A percentile compares a stretch with the other conserved stretches of the same genome.
These are phyloP conservation scores for Phalaenopsis equestris DNA, from an alignment of 106 monocot species.

Conservation along the genomic window DNA sequence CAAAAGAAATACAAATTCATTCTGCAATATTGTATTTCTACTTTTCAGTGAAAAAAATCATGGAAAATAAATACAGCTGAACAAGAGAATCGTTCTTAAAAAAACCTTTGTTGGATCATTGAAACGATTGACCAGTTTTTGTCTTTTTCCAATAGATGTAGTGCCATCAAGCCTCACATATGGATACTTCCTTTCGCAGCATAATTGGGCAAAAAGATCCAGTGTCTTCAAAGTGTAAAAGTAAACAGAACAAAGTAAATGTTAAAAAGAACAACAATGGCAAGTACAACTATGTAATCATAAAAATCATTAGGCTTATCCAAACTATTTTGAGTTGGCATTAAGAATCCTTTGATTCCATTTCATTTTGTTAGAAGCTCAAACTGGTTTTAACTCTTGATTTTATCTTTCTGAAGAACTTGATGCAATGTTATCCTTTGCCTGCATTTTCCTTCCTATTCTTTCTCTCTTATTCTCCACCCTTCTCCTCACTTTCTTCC, in stretches of 20 bases:
- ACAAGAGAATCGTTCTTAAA: not conserved
- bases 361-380: not conserved
- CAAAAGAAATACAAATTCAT: slow-evolving; percentile 95
- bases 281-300: not conserved
- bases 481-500: not conserved
- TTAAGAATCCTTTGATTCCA: not conserved
- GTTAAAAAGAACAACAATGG: not conserved
- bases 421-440: not conserved
- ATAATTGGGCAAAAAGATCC: slow-evolving; percentile 93
- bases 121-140: slow-evolving; percentile 89
- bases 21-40: slow-evolving; percentile 34
- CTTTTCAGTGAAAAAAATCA: slow-evolving; percentile 1
- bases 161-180: slow-evolving; percentile 87
- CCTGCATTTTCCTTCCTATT: not conserved
- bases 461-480: not conserved
- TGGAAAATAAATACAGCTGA: not conserved
- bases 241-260: not conserved
- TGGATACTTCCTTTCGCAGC: slow-evolving; percentile 94
- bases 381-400: not conserved
- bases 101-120: slow-evolving; percentile 87
- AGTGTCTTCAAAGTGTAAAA: slow-evolving; percentile 51
- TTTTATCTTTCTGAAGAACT: not conserved
- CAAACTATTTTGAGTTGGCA: not conserved
- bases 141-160: slow-evolving; percentile 95
- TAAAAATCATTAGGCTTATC: slow-evolving; percentile 1